Evolutionary conservation across 2,329 filamentous ascomycete species (phyloP).

Genomic region (Fusarium drepaniforme): DNA sequence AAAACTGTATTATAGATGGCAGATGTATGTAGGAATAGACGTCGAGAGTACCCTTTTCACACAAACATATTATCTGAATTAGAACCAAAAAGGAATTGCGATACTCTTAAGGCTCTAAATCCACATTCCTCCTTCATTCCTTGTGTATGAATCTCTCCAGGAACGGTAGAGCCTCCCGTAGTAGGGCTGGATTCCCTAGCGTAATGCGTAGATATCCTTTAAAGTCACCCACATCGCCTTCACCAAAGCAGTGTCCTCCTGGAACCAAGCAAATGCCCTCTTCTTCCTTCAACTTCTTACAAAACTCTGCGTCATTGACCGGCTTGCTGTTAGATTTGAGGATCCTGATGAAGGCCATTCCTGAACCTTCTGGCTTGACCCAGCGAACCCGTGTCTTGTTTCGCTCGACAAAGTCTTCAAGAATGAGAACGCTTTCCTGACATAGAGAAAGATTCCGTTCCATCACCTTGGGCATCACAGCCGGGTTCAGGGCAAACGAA

Average conservation of each 20-base stretch:
- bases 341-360: not conserved
- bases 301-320: not conserved
- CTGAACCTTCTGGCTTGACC: not conserved
- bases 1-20: too few species aligned
- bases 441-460: slow-evolving; percentile 60
- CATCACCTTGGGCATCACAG: slow-evolving; percentile 55
- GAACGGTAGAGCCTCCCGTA: not conserved
- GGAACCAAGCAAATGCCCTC: not conserved
- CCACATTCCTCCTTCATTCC: not conserved
- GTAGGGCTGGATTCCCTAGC: not conserved
- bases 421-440: not conserved
- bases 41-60: too few species aligned
- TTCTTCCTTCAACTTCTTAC: not conserved
- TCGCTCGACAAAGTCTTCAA: not conserved
- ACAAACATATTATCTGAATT: too few species aligned
- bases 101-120: too few species aligned
- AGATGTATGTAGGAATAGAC: too few species aligned
- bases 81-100: too few species aligned
- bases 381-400: not conserved
- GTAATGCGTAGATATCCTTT: not conserved
- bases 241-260: not conserved
- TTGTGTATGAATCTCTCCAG: not conserved
- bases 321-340: not conserved
- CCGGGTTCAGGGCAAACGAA: slow-evolving; percentile 74
- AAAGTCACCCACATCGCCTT: not conserved